These are phyloP conservation scores for Grigorovia jiainica DNA, from an alignment of 805 yeast genomes.

Conservation along the genomic window DNA sequence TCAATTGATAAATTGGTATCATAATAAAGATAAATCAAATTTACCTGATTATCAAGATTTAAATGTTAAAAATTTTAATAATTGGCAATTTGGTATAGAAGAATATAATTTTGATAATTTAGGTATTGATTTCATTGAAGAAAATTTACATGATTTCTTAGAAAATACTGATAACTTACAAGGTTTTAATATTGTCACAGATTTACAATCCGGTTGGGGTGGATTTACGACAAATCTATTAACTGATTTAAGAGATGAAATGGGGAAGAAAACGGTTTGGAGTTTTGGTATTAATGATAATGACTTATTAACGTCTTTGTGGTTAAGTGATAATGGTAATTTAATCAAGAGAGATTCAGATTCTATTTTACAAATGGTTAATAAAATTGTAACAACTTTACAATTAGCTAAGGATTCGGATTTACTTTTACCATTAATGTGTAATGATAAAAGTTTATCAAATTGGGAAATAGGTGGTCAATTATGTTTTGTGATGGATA, in stretches of 20 bases:
- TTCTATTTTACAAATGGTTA: neutral
- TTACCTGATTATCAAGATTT: constrained; percentile 23
- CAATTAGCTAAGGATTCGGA: constrained; percentile 41
- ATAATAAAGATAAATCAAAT: constrained; percentile 21
- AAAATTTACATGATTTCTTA: constrained; percentile 46
- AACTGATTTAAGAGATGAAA: constrained; percentile 56
- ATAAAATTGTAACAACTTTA: constrained; percentile 40
- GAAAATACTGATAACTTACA: constrained; percentile 69
- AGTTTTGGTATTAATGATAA: constrained; percentile 38
- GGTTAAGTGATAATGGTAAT: constrained; percentile 8
- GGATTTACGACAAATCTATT: constrained; percentile 54
- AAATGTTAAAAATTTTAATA: constrained; percentile 31
- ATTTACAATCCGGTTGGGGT: constrained; percentile 76
- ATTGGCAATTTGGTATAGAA: constrained; percentile 46
- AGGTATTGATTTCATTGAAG: constrained; percentile 46
- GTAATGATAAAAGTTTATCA: constrained; percentile 12
- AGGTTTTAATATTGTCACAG: constrained; percentile 64
- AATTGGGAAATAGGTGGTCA: constrained; percentile 26
- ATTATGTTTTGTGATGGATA: constrained; percentile 16
- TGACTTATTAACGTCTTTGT: constrained; percentile 12
- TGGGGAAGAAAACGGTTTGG: constrained; percentile 39
- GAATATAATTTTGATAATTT: constrained; percentile 38
- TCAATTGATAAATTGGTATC: constrained; percentile 51
- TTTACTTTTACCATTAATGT: constrained; percentile 46
- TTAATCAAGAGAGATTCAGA: constrained; percentile 9